Base-by-base conservation (phyloP, 2,329 filamentous ascomycete species). In the Cercospora canescens region DNA sequence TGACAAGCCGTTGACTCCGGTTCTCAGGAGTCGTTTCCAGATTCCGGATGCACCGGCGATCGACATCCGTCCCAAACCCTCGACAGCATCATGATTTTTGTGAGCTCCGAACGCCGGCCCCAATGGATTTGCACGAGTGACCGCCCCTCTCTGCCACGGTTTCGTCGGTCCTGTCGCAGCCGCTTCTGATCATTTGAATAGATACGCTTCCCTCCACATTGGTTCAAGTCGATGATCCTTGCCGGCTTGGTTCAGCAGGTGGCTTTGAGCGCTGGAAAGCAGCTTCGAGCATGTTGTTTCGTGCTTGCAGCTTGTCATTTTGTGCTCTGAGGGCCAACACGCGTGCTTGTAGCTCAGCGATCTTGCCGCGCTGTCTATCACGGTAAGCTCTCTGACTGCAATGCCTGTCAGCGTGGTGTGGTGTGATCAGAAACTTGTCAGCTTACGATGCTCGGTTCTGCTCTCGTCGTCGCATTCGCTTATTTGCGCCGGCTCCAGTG, bases 361-460 rank as follows among this genome's bases (percentile, higher is more conserved):
- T 65, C 56, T 65, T 65, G n/a, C 58, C 63, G 45, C 63, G 63
- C 35, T 65, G 63, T 45, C 63, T 50, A 60, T 65, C 63, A 4
- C 63, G 57, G 28, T 65, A 65, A 7, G 63, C 63, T 56, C 63
- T 48, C 28, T 65, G 63, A 2, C 63, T 65, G 12, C 11, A 21
- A 24, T 50, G 3, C 21, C 0, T 28, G 45, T 50, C 21, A 50
- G 12, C 21, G 24, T 16, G 21, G 24, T 16, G 24, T 21, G 21
- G 21, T 2, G 7, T 5, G 11, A 21, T 26, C 45, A 26, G 12
- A 12, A 18, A 24, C 45, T 6, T 4, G 24, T 16, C 21, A 28
- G 45, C 45, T 50, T 50, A 50, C 45, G 45, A 50, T 24, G 45
- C 45, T 14, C 45, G 45, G 6, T 50, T 50, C 6, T 50, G 45